A percentile compares a stretch with the other conserved stretches of the same genome.
Conservation (phyloP, 2,329 filamentous ascomycete genomes). For the Penicillium sp. region DNA sequence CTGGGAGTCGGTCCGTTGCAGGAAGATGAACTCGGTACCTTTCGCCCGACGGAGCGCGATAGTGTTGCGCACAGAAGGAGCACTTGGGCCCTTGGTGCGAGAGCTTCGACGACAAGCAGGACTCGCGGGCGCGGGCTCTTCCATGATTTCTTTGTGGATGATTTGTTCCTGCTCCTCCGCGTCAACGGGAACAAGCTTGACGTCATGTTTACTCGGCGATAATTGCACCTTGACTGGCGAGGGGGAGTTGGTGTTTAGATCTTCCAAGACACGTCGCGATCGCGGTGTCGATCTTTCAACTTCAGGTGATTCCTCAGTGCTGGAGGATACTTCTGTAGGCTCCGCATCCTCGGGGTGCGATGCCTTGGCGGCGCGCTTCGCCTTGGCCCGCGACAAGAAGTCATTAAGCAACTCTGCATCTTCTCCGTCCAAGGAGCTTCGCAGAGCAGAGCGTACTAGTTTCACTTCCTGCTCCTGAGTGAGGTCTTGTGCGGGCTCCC, state of each 20-base stretch:
- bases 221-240: constrained; percentile 34
- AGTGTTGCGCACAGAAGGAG: constrained; percentile 35
- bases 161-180: constrained; percentile 16
- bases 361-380: constrained; percentile 42
- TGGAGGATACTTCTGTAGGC: constrained; percentile 13
- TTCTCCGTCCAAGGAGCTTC: constrained; percentile 40
- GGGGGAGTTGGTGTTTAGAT: constrained; percentile 42
- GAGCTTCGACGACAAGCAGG: constrained; percentile 39
- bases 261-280: constrained; percentile 37
- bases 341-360: constrained; percentile 23
- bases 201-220: constrained; percentile 31
- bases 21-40: constrained; percentile 48
- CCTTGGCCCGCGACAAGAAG: constrained; percentile 44
- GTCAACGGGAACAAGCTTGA: background rate
- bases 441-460: constrained; percentile 39
- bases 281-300: constrained; percentile 31
- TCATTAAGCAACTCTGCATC: constrained; percentile 43
- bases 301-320: constrained; percentile 18
- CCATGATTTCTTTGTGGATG: constrained; percentile 18
- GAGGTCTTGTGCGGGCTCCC: constrained; percentile 26
- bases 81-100: constrained; percentile 30
- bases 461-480: constrained; percentile 34
- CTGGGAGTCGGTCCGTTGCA: constrained; percentile 43
- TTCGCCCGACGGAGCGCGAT: constrained; percentile 47
- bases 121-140: constrained; percentile 25